These are phyloP conservation scores for Hydnomerulius pinastri DNA, from an alignment of 768 basidiomycete genomes.

Conservation along the genomic window DNA sequence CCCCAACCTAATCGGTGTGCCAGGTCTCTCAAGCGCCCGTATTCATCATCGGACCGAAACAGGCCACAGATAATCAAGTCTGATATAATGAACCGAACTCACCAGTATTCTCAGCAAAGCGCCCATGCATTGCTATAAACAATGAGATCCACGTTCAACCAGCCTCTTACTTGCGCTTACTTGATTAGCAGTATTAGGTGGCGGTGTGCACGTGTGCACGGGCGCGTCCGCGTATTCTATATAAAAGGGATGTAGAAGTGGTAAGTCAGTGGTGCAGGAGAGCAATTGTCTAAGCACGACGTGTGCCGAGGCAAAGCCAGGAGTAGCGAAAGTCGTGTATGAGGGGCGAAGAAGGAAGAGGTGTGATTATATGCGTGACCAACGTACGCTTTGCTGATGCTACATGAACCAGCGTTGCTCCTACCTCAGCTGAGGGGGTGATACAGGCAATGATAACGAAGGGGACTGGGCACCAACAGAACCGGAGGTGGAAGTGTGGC, in stretches of 20 bases:
- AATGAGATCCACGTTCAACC: background rate
- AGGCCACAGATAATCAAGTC: background rate
- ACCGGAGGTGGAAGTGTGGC: no score
- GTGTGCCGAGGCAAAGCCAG: background rate
- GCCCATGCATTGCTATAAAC: constrained; percentile 2
- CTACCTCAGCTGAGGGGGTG: background rate
- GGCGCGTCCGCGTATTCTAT: constrained; percentile 16
- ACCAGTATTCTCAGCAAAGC: constrained; percentile 1
- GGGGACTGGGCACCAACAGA: no score
- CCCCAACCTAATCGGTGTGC: no score
- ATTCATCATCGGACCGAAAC: background rate
- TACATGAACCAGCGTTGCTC: background rate
- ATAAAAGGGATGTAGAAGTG: background rate
- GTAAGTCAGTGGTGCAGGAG: background rate
- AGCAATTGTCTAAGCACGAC: no score
- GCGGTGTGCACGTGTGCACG: constrained; percentile 12
- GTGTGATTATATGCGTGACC: background rate
- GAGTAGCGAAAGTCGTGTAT: no score
- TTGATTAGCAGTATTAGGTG: background rate
- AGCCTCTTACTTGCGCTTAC: no score
- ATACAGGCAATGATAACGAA: background rate
- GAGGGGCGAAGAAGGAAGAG: background rate
- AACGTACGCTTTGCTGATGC: constrained; percentile 6
- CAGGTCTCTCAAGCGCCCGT: background rate
- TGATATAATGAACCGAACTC: constrained; percentile 1